These are phyloP conservation scores for Anthracocystis setariae DNA, from an alignment of 1,284 basidiomycete species.

Conservation along the genomic window DNA sequence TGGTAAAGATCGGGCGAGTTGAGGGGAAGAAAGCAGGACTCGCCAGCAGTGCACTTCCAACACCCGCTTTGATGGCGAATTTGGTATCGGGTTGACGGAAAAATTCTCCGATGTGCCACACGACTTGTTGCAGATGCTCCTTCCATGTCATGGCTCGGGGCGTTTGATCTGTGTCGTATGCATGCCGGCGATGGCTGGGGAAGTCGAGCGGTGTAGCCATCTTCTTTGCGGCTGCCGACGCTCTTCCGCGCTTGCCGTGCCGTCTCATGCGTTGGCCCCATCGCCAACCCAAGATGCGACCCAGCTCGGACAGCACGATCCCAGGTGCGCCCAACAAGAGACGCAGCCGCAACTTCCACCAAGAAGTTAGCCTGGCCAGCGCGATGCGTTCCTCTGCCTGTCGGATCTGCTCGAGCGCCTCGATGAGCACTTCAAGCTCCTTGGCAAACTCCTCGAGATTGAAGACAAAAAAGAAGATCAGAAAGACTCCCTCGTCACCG, in stretches of 20 bases:
- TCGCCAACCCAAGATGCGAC: constrained; percentile 39
- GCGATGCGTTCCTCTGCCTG: constrained; percentile 49
- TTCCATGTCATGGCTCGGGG: constrained; percentile 70
- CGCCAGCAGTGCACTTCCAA: constrained; percentile 79
- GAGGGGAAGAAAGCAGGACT: constrained; percentile 84
- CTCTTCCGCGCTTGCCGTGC: constrained; percentile 5
- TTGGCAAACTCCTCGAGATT: constrained; percentile 62
- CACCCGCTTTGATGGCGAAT: constrained; percentile 85
- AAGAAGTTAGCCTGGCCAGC: constrained; percentile 32
- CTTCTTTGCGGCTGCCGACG: constrained; percentile 44
- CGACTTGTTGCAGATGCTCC: constrained; percentile 65
- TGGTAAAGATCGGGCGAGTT: constrained; percentile 80
- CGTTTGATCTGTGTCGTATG: constrained; percentile 83
- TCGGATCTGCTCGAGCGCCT: constrained; percentile 48
- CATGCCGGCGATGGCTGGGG: constrained; percentile 82
- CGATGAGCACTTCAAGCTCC: constrained; percentile 49
- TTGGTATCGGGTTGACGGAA: constrained; percentile 81
- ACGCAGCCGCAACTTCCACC: constrained; percentile 23
- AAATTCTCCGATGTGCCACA: constrained; percentile 81
- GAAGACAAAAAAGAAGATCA: constrained; percentile 65
- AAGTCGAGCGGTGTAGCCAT: constrained; percentile 74
- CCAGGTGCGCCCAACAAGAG: constrained; percentile 25
- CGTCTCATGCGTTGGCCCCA: constrained; percentile 11
- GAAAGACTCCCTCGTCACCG: constrained; percentile 59
- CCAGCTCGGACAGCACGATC: constrained; percentile 19